Percentiles rank a stretch among this genome's conserved stretches.
Evolutionary conservation across 768 basidiomycete genomes (phyloP).

Genomic region (Hypholoma fasciculare): DNA sequence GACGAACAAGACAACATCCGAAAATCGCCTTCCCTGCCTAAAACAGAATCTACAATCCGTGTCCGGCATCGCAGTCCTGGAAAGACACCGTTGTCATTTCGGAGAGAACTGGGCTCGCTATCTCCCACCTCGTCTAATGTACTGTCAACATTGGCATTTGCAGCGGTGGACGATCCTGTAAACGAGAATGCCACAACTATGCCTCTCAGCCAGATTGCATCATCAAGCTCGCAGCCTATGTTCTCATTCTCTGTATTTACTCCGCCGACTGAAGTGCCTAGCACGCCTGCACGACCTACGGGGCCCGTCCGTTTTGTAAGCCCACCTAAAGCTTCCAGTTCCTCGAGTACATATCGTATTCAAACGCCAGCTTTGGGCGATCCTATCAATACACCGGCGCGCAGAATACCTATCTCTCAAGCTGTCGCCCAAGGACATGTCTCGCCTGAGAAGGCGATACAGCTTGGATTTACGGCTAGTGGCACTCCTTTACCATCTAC

Average conservation of each 20-base stretch:
- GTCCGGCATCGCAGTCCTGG: slow-evolving; percentile 22
- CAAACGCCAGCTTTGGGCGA: slow-evolving; percentile 33
- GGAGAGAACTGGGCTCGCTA: slow-evolving; percentile 51
- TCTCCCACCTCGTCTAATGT: slow-evolving; percentile 55
- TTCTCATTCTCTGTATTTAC: slow-evolving; percentile 29
- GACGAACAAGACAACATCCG: slow-evolving; percentile 16
- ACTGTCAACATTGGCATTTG: slow-evolving; percentile 23
- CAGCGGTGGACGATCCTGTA: slow-evolving; percentile 1
- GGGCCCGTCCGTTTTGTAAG: slow-evolving; percentile 26
- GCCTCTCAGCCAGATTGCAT: slow-evolving; percentile 8
- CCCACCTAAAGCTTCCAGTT: slow-evolving; percentile 24
- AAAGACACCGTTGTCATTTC: slow-evolving; percentile 19
- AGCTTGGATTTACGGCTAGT: slow-evolving; percentile 27
- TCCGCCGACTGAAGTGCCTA: slow-evolving; percentile 22
- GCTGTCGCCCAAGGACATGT: slow-evolving; percentile 50
- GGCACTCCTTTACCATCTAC: slow-evolving; percentile 16
- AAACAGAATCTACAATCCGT: slow-evolving; percentile 10
- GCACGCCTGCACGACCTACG: slow-evolving; percentile 16
- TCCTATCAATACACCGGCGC: slow-evolving; percentile 57
- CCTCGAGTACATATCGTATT: slow-evolving; percentile 30
- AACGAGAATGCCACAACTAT: slow-evolving; percentile 4
- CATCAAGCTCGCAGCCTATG: slow-evolving; percentile 18
- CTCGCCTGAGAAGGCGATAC: slow-evolving; percentile 46
- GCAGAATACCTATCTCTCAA: slow-evolving; percentile 57
- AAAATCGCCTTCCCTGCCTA: slow-evolving; percentile 13